Evolutionary conservation across 1,284 basidiomycete genomes (phyloP), one percentile per base, ranked within the genome.

Genomic region (Termitomyces sp.): DNA sequence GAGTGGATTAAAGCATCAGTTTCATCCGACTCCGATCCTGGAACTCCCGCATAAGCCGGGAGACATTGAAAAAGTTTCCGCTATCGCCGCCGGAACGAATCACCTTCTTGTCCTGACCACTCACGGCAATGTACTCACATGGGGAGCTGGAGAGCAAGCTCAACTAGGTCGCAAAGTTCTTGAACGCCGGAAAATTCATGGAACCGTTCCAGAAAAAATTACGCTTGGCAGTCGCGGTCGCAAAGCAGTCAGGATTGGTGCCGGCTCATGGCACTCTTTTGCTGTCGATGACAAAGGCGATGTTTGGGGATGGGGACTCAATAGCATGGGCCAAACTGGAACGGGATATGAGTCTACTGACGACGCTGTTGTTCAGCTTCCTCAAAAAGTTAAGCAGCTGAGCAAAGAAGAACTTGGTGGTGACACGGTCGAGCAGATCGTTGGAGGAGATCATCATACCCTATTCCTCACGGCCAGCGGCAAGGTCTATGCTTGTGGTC

Each of bases 261-360:
- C 90, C 0, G 93, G 94, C 8, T 79, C 81, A 40, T 91, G 86
- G 69, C 88, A 92, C 66, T 93, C 91, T 0, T 97, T 96, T 62
- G 94, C 93, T 3, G 84, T 97, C 56, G 87, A 93, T 67, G 80
- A 86, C 57, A 73, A 77, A 19, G 94, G 93, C 35, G 80, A 80
- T 46, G 88, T 94, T 3, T 96, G 84, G 79, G 91, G 84, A 2
- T 97, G 94, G 94, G 94, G 94, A 21, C 75, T 95, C 56, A 97
- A 97, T 70, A 86, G 64, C 52, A 75, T 75, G 73, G 76, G 76
- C 24, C 76, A 78, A 61, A 69, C 68, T 11, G 76, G 76, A 14
- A 76, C 74, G 0, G 76, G 75, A 2, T 70, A 77, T 53, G 54
- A 60, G 16, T 75, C 74, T 28, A 66, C 70, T 4, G 76, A 74